These are phyloP conservation scores for Pleodorina starrii DNA, from an alignment of 139 green algal genomes.

Conservation along the genomic window DNA sequence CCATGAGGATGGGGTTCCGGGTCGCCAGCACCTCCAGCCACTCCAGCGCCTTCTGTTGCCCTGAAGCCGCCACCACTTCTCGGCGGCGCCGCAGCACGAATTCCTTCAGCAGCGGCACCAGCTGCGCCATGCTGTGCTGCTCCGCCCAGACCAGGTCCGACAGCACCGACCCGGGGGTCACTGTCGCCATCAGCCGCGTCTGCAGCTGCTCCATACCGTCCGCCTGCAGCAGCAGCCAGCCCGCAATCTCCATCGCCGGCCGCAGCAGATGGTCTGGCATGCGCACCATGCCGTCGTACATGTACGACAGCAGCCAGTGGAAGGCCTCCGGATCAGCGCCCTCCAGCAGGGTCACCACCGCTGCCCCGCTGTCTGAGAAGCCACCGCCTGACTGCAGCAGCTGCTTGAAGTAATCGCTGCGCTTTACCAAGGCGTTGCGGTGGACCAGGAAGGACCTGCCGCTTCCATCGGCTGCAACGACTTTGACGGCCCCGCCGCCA, in stretches of 20 bases:
- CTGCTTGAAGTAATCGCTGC: not conserved
- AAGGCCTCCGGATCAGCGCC: conserved; percentile 15
- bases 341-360: not conserved
- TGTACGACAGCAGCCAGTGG: not conserved
- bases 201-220: not conserved
- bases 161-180: too few relatives aligned
- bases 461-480: not conserved
- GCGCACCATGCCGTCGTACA: not conserved
- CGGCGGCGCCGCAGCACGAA: too few relatives aligned
- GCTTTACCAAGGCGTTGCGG: not conserved
- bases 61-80: too few relatives aligned
- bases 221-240: not conserved
- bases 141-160: too few relatives aligned
- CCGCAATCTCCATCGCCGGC: conserved; percentile 1
- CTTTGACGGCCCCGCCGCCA: not conserved
- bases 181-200: not conserved
- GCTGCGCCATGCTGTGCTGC: too few relatives aligned
- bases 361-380: not conserved
- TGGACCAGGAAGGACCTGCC: not conserved
- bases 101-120: too few relatives aligned
- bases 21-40: too few relatives aligned
- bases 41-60: too few relatives aligned
- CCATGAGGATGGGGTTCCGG: too few relatives aligned
- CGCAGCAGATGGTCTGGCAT: not conserved
- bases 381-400: not conserved